phyloP scores from a whole-genome alignment of 768 basidiomycete genomes.

The Mrakia blollopis region DNA sequence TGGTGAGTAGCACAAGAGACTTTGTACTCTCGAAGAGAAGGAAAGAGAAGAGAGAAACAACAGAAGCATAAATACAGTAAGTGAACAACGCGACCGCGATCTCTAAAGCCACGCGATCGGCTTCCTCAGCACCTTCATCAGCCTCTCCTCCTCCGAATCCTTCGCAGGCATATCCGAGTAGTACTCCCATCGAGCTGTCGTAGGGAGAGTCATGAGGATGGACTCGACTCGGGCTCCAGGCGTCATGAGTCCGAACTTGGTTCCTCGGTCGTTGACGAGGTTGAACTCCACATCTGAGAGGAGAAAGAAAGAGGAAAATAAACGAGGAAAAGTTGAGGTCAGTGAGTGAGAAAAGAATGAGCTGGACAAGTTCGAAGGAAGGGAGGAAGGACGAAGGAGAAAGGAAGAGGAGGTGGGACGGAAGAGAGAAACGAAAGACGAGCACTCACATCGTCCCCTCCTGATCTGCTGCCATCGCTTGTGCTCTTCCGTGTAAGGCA shows the following conservation, averaged over 20 bases:
- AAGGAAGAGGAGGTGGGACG: not conserved
- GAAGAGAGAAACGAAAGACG: not conserved
- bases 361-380: too few relatives aligned
- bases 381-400: too few relatives aligned
- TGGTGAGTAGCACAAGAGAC: too few relatives aligned
- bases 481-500: constrained; percentile 50
- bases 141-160: constrained; percentile 59
- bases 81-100: not conserved
- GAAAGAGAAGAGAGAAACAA: too few relatives aligned
- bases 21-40: too few relatives aligned
- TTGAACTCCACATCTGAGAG: constrained; percentile 87
- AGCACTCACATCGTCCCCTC: constrained; percentile 43
- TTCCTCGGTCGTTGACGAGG: constrained; percentile 43
- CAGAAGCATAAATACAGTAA: not conserved
- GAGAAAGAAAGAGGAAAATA: not conserved
- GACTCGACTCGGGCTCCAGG: constrained; percentile 84
- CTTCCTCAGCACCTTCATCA: constrained; percentile 57
- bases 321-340: not conserved
- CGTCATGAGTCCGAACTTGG: constrained; percentile 53
- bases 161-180: constrained; percentile 56
- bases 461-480: constrained; percentile 90
- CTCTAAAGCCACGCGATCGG: constrained; percentile 61
- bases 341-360: too few relatives aligned
- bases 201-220: constrained; percentile 53
- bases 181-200: constrained; percentile 86